Evolutionary conservation across 768 basidiomycete genomes (phyloP), one percentile per base, ranked within the genome.

Genomic region (Pulveroboletus sp.): DNA sequence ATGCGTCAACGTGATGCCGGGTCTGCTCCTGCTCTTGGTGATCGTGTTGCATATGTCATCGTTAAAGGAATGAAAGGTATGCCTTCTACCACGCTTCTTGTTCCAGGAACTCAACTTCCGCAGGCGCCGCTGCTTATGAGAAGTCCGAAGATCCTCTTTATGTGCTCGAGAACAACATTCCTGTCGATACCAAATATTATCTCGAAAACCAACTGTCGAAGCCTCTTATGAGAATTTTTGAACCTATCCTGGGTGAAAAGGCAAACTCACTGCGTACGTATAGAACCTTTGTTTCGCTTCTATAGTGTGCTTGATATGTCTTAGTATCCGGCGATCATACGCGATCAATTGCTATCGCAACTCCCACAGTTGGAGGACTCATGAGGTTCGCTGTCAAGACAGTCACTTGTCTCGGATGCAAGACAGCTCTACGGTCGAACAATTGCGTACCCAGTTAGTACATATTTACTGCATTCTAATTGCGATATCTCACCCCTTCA

Each of bases 301-400:
- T 43, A 11, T 41, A 19, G 27, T 6, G 22, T 43, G 30, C 53
- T 44, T 50, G 42, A 51, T 38, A 24, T 42, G 17, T 30, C 34
- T 16, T 56, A 98, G 95, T 99, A 41, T 86, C 91, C 22, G 96
- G 96, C 3, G 93, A 95, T 58, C 96, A 99, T 62, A 98, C 96
- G 3, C 78, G 96, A 26, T 84, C 93, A 0, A 96, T 99, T 41
- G 85, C 93, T 55, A 97, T 98, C 43, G 93, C 94, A 5, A 98
- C 96, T 1, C 96, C 96, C 0, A 94, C 92, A 0, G 82, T 93
- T 10, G 96, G 96, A 16, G 96, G 96, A 22, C 69, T 99, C 45
- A 99, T 99, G 96, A 97, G 95, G 67, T 99, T 97, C 61, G 93
- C 94, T 0, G 93, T 97, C 24, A 95, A 93, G 71, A 95, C 89